A percentile compares a stretch with the other conserved stretches of the same genome.
Conservation (phyloP, 2,329 filamentous ascomycete species). For the Venturia pyrina region DNA sequence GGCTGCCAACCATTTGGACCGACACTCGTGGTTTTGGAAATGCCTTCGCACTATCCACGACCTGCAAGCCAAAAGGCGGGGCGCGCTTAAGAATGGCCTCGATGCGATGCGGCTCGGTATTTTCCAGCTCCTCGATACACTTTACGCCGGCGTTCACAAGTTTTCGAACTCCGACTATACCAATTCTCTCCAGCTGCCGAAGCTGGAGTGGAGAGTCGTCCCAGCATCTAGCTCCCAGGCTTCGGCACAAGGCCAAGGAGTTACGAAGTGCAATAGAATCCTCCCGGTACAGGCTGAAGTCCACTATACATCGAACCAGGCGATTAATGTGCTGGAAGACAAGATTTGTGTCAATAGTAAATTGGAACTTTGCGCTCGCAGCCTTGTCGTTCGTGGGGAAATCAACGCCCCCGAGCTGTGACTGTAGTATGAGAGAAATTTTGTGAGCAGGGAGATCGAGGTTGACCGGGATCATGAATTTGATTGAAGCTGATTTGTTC, state of each 20-base stretch:
- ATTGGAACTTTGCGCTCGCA: constrained; percentile 44
- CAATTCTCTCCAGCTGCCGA: constrained; percentile 72
- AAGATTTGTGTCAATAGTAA: constrained; percentile 48
- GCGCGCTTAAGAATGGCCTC: constrained; percentile 70
- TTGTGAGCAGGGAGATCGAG: constrained; percentile 61
- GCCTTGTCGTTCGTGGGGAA: constrained; percentile 41
- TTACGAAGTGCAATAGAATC: constrained; percentile 60
- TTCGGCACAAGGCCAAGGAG: constrained; percentile 68
- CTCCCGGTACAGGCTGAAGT: constrained; percentile 53
- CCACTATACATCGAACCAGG: constrained; percentile 63
- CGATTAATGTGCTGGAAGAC: constrained; percentile 62
- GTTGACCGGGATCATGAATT: constrained; percentile 60
- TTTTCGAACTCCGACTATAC: constrained; percentile 63
- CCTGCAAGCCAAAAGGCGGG: constrained; percentile 67
- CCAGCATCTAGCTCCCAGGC: constrained; percentile 67
- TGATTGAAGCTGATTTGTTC: constrained; percentile 58
- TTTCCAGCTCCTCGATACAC: constrained; percentile 60
- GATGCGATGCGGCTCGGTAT: constrained; percentile 58
- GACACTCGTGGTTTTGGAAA: constrained; percentile 62
- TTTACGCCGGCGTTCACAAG: constrained; percentile 61
- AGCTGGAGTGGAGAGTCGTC: constrained; percentile 74
- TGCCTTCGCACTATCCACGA: constrained; percentile 52
- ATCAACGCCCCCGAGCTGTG: constrained; percentile 58
- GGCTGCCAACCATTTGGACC: constrained; percentile 39
- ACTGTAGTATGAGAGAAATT: constrained; percentile 66